Percentiles rank a stretch among this genome's conserved stretches.
Conservation (phyloP, 805 yeast genomes). For the Starmerella apis region DNA sequence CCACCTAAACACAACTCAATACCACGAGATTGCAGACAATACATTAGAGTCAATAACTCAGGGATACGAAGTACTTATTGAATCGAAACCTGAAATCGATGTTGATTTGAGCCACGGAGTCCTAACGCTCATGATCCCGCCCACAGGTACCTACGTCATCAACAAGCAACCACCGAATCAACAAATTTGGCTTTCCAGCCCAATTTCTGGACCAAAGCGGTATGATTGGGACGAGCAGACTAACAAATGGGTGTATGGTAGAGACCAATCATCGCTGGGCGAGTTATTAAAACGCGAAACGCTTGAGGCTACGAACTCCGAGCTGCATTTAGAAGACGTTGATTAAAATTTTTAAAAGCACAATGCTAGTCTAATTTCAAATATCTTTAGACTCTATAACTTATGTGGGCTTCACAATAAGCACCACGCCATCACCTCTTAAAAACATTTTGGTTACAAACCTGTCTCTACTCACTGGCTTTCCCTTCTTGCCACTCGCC, state of each 20-base stretch:
- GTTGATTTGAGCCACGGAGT: conserved; percentile 82
- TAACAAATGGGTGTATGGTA: conserved; percentile 58
- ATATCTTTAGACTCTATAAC: too few species aligned
- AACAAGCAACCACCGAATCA: conserved; percentile 96
- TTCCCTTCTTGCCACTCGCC: conserved; percentile 60
- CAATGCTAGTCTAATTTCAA: background rate
- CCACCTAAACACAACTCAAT: conserved; percentile 34
- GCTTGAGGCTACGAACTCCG: conserved; percentile 14
- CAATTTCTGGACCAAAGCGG: conserved; percentile 81
- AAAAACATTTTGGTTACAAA: conserved; percentile 82
- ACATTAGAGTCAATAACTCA: conserved; percentile 62
- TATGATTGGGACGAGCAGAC: conserved; percentile 61
- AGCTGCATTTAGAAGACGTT: conserved; percentile 19
- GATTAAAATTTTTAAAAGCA: conserved; percentile 8
- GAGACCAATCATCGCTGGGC: conserved; percentile 47
- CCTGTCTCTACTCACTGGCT: conserved; percentile 57
- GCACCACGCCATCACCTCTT: conserved; percentile 91
- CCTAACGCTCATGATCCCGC: conserved; percentile 57
- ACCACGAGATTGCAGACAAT: conserved; percentile 53
- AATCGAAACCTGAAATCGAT: conserved; percentile 52
- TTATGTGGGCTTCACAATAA: conserved; percentile 35
- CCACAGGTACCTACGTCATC: conserved; percentile 75
- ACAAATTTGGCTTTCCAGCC: conserved; percentile 93
- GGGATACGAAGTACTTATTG: conserved; percentile 58
- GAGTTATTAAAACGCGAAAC: conserved; percentile 46